Evolutionary conservation across 1,139 yeast species (phyloP), one percentile per base, ranked within the genome.

Genomic region (Meyerozyma athensensis): DNA sequence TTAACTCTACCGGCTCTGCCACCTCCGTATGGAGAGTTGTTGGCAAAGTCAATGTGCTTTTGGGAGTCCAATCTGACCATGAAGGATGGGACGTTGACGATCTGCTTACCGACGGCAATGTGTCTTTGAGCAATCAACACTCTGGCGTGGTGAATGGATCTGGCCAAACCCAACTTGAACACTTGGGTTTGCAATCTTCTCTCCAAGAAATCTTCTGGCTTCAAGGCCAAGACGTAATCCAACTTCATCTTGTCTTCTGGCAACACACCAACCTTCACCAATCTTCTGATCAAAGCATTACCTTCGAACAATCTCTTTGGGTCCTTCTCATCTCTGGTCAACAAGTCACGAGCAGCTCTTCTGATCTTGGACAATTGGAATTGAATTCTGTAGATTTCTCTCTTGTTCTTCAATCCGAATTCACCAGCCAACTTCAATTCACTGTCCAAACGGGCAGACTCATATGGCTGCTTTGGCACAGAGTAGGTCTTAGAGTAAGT

Each of bases 151-250:
- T 92, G 99, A 66, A 92, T 86, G 61, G 97, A 90, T 80, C 94
- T 92, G 66, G 99, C 99, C 70, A 94, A 84, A 69, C 99, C 99
- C 62, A 89, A 85, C 82, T 92, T 92, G 96, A 92, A 92, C 57
- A 92, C 99, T 80, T 92, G 99, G 69, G 99, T 94, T 81, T 92
- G 99, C 72, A 92, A 84, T 81, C 99, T 87, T 84, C 98, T 90
- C 81, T 92, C 99, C 77, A 92, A 85, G 94, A 92, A 92, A 76
- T 94, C 98, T 81, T 92, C 98, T 64, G 87, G 77, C 74, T 86
- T 85, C 68, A 92, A 85, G 65, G 99, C 97, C 74, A 92, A 81
- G 63, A 92, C 99, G 77, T 94, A 94, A 92, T 92, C 99, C 76
- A 92, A 89, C 81, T 94, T 92, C 96, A 89, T 89, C 79, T 86